These are phyloP conservation scores for Phytophthora tubulina DNA, from an alignment of 352 stramenopile species.

Conservation along the genomic window DNA sequence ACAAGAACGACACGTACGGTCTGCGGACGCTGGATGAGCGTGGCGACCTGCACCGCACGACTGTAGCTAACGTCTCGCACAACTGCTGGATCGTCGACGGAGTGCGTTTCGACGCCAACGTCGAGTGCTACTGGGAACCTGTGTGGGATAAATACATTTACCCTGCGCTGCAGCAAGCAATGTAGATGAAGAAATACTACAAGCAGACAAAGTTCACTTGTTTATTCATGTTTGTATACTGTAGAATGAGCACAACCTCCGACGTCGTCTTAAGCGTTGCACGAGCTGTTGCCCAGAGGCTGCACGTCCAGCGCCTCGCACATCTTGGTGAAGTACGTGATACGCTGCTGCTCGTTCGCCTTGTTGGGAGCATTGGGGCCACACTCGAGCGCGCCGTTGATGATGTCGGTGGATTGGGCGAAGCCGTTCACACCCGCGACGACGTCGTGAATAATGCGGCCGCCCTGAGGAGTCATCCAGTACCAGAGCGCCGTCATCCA, in stretches of 20 bases:
- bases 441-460: conserved; percentile 56
- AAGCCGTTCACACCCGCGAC: conserved; percentile 50
- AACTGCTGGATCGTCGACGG: conserved; percentile 54
- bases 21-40: conserved; percentile 41
- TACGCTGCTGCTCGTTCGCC: conserved; percentile 51
- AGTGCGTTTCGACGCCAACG: conserved; percentile 77
- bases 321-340: conserved; percentile 39
- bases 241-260: not conserved
- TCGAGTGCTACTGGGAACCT: conserved; percentile 63
- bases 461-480: conserved; percentile 58
- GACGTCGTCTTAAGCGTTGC: conserved; percentile 41
- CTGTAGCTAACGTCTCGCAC: conserved; percentile 37
- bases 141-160: conserved; percentile 93
- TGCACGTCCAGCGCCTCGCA: conserved; percentile 44
- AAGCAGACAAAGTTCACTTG: conserved; percentile 4
- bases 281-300: conserved; percentile 46
- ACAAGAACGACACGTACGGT: conserved; percentile 45
- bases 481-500: conserved; percentile 69
- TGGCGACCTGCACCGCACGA: conserved; percentile 29
- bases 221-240: conserved; percentile 3
- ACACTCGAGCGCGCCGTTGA: conserved; percentile 62
- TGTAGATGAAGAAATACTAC: not conserved
- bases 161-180: conserved; percentile 18
- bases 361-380: conserved; percentile 44
- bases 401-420: conserved; percentile 52